Evolutionary conservation across 2,329 filamentous ascomycete species (phyloP).

Genomic region (Trichoderma sp.): DNA sequence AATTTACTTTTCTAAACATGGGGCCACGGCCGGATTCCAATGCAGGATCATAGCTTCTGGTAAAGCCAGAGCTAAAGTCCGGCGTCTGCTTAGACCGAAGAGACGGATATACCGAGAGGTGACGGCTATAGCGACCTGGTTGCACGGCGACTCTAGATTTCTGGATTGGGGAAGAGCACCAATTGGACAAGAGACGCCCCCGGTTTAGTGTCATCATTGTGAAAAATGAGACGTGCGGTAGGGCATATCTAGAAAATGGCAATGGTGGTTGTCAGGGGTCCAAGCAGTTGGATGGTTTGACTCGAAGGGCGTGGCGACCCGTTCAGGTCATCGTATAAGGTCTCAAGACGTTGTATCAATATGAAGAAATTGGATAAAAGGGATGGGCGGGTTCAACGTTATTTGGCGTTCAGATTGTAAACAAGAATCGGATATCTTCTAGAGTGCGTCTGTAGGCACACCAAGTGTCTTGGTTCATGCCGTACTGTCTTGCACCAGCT

Average conservation of each 20-base stretch:
- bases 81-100: slow-evolving; percentile 39
- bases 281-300: background rate
- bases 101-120: slow-evolving; percentile 27
- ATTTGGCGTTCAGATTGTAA: background rate
- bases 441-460: background rate
- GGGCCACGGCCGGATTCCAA: slow-evolving; percentile 53
- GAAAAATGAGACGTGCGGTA: background rate
- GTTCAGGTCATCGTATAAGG: slow-evolving; percentile 1
- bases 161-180: background rate
- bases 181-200: background rate
- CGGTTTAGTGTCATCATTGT: background rate
- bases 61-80: slow-evolving; percentile 56
- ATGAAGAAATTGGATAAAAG: background rate
- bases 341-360: background rate
- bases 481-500: background rate
- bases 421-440: background rate
- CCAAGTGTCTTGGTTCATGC: background rate
- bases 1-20: slow-evolving; percentile 56
- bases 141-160: background rate
- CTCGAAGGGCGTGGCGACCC: background rate
- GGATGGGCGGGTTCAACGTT: background rate
- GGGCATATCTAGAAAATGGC: background rate
- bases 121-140: slow-evolving; percentile 21
- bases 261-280: background rate
- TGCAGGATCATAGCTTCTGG: slow-evolving; percentile 56